A percentile compares a stretch with the other conserved stretches of the same genome.
Conservation (phyloP, 345 rosid species). For the Eucalyptus coolabah region DNA sequence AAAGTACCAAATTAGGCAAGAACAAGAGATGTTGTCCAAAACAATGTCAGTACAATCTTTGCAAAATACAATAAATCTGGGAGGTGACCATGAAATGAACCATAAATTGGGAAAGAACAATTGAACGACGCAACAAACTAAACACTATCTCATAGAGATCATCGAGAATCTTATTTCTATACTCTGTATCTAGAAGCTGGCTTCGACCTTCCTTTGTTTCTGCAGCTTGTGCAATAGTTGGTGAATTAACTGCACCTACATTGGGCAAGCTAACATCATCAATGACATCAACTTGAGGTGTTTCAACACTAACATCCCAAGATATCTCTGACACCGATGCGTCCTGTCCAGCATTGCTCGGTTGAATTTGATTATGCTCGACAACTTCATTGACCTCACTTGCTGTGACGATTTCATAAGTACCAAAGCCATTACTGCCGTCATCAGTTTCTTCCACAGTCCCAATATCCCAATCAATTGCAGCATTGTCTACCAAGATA, state of each 20-base stretch:
- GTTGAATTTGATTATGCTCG: slow-evolving; percentile 13
- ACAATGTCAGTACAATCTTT: neutral
- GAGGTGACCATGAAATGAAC: neutral
- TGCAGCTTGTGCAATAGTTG: slow-evolving; percentile 12
- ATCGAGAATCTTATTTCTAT: slow-evolving; percentile 83
- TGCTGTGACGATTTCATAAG: slow-evolving; percentile 82
- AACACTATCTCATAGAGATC: slow-evolving; percentile 72
- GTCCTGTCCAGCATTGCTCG: slow-evolving; percentile 23
- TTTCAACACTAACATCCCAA: slow-evolving; percentile 88
- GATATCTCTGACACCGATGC: slow-evolving; percentile 49
- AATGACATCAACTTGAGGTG: slow-evolving; percentile 64
- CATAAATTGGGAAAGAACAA: neutral
- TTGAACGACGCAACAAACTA: neutral
- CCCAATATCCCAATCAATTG: slow-evolving; percentile 93
- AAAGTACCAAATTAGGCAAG: neutral
- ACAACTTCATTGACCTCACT: slow-evolving; percentile 46
- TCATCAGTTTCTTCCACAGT: slow-evolving; percentile 69
- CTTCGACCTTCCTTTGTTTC: slow-evolving; percentile 48
- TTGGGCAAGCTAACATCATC: slow-evolving; percentile 27
- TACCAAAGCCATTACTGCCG: slow-evolving; percentile 70
- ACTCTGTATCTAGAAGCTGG: slow-evolving; percentile 78
- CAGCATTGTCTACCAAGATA: slow-evolving; percentile 61
- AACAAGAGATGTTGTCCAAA: neutral
- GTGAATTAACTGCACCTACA: slow-evolving; percentile 20
- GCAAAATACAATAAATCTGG: neutral